A percentile compares a stretch with the other conserved stretches of the same genome.
Evolutionary conservation across 257 asterid species (phyloP).

Genomic region (Plantago ovata): DNA sequence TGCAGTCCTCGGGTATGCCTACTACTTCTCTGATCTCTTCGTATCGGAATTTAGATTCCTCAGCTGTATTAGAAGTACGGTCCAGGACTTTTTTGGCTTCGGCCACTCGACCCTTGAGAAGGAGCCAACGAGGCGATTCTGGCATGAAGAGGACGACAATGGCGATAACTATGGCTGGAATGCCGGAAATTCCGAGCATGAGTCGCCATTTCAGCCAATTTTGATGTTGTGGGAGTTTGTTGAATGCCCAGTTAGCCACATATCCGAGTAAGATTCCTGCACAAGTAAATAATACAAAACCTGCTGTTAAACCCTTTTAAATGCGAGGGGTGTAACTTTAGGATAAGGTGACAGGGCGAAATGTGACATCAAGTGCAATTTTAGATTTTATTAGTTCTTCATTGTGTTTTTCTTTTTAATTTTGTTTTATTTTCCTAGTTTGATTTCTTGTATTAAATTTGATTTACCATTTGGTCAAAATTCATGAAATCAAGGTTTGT

Average conservation of each 20-base stretch:
- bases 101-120: conserved; percentile 66
- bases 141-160: conserved; percentile 64
- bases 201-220: conserved; percentile 58
- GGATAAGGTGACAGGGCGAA: too few species aligned
- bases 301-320: too few species aligned
- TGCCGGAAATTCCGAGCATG: conserved; percentile 68
- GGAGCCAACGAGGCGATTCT: conserved; percentile 86
- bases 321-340: too few species aligned
- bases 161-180: conserved; percentile 55
- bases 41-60: conserved; percentile 44
- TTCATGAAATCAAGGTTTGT: too few species aligned
- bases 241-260: conserved; percentile 55
- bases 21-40: conserved; percentile 59
- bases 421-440: too few species aligned
- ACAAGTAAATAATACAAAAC: too few species aligned
- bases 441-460: too few species aligned
- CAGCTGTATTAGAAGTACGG: conserved; percentile 48
- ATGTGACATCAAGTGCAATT: too few species aligned
- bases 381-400: too few species aligned
- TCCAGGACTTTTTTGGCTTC: conserved; percentile 57
- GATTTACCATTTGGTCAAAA: too few species aligned
- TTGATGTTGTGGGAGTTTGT: conserved; percentile 40
- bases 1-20: conserved; percentile 45
- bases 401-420: too few species aligned
- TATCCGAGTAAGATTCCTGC: conserved; percentile 62